Evolutionary conservation across 257 asterid species (phyloP).

Genomic region (Dorcoceras hygrometricum): DNA sequence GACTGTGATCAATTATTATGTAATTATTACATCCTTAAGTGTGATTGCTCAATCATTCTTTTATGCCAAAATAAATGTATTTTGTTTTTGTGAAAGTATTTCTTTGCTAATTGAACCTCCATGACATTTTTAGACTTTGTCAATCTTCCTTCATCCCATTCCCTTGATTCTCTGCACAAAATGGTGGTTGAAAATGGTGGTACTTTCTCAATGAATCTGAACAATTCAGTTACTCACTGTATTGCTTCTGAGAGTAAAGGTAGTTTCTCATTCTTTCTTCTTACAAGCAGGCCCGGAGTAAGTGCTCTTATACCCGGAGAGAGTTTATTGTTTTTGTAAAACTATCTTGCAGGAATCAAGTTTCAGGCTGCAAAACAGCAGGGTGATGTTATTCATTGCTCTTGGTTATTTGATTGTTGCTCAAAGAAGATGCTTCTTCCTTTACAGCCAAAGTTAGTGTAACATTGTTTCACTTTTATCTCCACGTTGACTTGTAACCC

Average conservation of each 20-base stretch:
- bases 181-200: constrained; percentile 94
- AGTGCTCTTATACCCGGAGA: background rate
- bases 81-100: constrained; percentile 11
- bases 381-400: constrained; percentile 81
- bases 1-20: background rate
- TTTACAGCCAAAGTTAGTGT: constrained; percentile 72
- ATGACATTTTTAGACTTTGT: constrained; percentile 78
- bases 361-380: constrained; percentile 87
- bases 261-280: constrained; percentile 20
- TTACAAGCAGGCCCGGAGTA: background rate
- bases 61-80: constrained; percentile 15
- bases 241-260: constrained; percentile 92
- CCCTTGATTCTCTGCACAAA: constrained; percentile 82
- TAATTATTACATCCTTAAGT: background rate
- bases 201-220: constrained; percentile 90
- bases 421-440: constrained; percentile 74
- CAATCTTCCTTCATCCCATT: constrained; percentile 64
- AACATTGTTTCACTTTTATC: constrained; percentile 5
- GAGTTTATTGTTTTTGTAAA: constrained; percentile 11
- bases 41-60: background rate
- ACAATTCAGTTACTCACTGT: constrained; percentile 81
- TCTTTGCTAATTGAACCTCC: constrained; percentile 34
- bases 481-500: constrained; percentile 17
- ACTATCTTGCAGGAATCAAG: constrained; percentile 67
- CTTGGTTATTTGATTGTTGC: constrained; percentile 88